A percentile compares a stretch with the other conserved stretches of the same genome.
These are phyloP conservation scores for Scutellaria baicalensis DNA, from an alignment of 257 asterid genomes.

Conservation along the genomic window DNA sequence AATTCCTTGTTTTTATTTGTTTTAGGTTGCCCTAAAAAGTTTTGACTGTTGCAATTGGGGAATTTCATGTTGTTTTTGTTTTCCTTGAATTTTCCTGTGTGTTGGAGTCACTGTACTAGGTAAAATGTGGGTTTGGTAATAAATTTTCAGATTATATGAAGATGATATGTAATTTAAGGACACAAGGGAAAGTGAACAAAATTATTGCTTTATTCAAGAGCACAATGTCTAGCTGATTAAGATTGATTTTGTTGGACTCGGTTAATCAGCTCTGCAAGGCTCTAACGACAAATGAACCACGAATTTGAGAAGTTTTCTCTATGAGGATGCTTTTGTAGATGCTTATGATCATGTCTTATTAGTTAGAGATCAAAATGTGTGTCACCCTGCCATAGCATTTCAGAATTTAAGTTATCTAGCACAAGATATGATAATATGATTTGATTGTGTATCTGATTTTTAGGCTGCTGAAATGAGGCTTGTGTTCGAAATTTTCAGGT, in stretches of 20 bases:
- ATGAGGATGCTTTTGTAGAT: neutral
- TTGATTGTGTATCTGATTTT: neutral
- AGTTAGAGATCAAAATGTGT: neutral
- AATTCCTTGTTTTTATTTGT: neutral
- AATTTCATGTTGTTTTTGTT: neutral
- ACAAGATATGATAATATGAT: neutral
- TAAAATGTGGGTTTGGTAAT: neutral
- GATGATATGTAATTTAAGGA: too few species aligned
- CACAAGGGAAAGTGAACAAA: too few species aligned
- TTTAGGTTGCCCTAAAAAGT: neutral
- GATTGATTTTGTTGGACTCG: too few species aligned
- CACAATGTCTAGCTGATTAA: too few species aligned
- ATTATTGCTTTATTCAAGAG: too few species aligned
- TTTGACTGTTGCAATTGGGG: neutral
- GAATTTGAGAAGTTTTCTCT: neutral
- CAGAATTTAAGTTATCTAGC: neutral
- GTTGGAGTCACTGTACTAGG: neutral
- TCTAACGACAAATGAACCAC: neutral
- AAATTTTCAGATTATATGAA: too few species aligned
- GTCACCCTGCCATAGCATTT: neutral
- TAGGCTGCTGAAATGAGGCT: neutral
- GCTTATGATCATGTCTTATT: neutral
- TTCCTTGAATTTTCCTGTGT: neutral
- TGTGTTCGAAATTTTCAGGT: slow-evolving; percentile 14
- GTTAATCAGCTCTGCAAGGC: too few species aligned